phyloP scores from a whole-genome alignment of 306 rosid species.

The Benincasa hispida region DNA sequence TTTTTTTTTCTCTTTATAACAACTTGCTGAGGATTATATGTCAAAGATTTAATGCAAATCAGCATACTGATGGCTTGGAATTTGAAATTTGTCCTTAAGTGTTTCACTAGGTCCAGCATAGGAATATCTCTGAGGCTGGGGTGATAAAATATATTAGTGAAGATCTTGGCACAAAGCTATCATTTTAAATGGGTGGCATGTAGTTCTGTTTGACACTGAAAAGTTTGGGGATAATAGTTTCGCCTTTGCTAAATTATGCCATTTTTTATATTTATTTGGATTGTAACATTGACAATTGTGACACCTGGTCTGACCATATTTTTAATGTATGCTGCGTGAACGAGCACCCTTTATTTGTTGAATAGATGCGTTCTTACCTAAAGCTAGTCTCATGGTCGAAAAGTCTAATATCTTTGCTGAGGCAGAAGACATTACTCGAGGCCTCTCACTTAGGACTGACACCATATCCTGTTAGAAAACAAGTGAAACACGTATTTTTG shows the following conservation, averaged over 20 bases:
- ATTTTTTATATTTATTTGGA: neutral
- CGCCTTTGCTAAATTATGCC: neutral
- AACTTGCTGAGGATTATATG: neutral
- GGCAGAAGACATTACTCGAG: neutral
- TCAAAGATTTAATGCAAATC: neutral
- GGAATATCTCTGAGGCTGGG: neutral
- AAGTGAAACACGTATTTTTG: too few species aligned
- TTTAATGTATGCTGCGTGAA: neutral
- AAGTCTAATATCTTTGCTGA: neutral
- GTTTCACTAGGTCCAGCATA: neutral
- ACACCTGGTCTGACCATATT: neutral
- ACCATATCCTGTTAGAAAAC: too few species aligned
- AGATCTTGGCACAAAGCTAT: neutral
- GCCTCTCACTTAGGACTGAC: neutral
- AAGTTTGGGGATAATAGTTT: neutral
- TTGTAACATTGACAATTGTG: neutral
- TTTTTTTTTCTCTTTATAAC: too few species aligned
- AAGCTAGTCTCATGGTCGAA: neutral
- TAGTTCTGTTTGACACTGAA: neutral
- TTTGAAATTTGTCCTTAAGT: neutral
- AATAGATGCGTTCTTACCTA: neutral
- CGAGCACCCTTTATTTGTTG: neutral
- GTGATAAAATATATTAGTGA: neutral
- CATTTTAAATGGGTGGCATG: neutral
- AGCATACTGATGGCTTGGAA: neutral